Evolutionary conservation across 345 rosid species (phyloP).

Genomic region (Aegle marmelos): DNA sequence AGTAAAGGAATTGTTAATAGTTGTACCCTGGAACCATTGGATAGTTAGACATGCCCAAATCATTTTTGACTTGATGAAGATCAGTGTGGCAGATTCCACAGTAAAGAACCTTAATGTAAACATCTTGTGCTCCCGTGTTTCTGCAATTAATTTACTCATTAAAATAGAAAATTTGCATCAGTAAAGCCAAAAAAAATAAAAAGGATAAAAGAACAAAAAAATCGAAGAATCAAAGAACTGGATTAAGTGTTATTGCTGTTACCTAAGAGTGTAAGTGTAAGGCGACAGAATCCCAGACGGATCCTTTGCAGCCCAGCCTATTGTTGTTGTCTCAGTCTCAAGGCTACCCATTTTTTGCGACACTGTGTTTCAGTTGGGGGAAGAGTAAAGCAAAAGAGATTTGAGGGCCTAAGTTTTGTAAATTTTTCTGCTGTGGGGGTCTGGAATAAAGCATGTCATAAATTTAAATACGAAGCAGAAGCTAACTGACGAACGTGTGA

Average conservation of each 20-base stretch:
- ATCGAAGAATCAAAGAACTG: not conserved
- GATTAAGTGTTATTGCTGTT: not conserved
- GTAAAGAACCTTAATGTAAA: constrained; percentile 47
- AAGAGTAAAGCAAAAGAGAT: not conserved
- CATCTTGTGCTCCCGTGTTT: constrained; percentile 75
- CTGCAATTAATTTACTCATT: constrained; percentile 27
- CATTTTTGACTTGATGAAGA: constrained; percentile 63
- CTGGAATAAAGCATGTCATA: not conserved
- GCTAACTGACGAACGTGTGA: not conserved
- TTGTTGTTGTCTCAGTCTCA: constrained; percentile 42
- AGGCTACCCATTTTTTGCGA: constrained; percentile 35
- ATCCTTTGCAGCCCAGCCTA: constrained; percentile 82
- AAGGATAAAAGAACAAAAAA: not conserved
- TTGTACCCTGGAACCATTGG: constrained; percentile 81
- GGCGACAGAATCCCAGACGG: constrained; percentile 71
- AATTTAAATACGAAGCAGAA: not conserved
- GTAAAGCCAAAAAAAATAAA: not conserved
- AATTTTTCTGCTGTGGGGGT: too few species aligned
- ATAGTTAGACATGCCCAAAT: constrained; percentile 59
- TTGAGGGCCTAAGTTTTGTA: not conserved
- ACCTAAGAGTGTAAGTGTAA: constrained; percentile 64
- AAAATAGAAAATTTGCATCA: not conserved
- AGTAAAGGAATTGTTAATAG: not conserved
- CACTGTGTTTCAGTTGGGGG: not conserved
- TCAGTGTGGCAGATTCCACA: constrained; percentile 82